phyloP scores from a whole-genome alignment of 2,329 filamentous ascomycete species.

The Chrysoporthe deuterocubensis region DNA sequence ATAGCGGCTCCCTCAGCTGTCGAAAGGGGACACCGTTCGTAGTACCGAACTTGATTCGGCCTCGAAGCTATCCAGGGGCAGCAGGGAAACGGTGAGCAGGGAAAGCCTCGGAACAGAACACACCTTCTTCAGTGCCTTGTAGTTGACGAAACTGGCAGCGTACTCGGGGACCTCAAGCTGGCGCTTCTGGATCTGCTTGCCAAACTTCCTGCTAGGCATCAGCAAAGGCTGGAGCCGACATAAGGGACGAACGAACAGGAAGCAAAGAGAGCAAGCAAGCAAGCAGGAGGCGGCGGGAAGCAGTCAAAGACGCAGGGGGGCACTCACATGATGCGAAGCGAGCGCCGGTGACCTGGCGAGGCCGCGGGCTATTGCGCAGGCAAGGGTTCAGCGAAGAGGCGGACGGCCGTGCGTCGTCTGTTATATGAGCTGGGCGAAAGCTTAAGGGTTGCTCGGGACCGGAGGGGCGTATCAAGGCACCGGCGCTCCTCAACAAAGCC shows the following conservation, averaged over 20 bases:
- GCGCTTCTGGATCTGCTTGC: constrained; percentile 98
- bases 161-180: constrained; percentile 99
- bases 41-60: constrained; percentile 5
- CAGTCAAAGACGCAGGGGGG: not conserved
- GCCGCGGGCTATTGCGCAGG: constrained; percentile 23
- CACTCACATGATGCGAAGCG: constrained; percentile 42
- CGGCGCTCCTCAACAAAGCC: constrained; percentile 1
- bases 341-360: constrained; percentile 31
- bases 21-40: constrained; percentile 1
- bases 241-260: constrained; percentile 5
- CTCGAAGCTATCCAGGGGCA: not conserved
- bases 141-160: constrained; percentile 98
- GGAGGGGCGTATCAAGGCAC: constrained; percentile 20
- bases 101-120: constrained; percentile 32
- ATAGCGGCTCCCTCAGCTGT: not conserved
- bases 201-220: constrained; percentile 82
- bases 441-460: constrained; percentile 9
- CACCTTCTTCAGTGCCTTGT: constrained; percentile 99
- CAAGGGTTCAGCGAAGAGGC: not conserved
- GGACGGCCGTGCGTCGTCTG: constrained; percentile 2
- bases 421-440: constrained; percentile 12
- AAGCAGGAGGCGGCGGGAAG: not conserved
- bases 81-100: not conserved
- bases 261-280: not conserved
- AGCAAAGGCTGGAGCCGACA: constrained; percentile 28